Conservation (phyloP, 179 eudicot species). For the Spinacia oleracea region DNA sequence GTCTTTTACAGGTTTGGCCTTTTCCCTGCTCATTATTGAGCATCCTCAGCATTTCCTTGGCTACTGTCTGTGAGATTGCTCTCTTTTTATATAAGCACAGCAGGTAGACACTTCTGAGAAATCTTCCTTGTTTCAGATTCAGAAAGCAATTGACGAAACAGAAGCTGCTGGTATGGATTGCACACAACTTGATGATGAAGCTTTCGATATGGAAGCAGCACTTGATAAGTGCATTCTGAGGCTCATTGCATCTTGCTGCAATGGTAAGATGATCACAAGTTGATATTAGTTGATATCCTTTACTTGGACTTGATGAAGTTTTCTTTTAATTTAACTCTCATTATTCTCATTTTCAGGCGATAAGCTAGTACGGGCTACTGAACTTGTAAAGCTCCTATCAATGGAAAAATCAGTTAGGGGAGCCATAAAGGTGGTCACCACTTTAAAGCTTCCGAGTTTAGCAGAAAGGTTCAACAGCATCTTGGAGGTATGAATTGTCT, state of each 20-base stretch:
- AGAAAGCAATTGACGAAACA: constrained; percentile 65
- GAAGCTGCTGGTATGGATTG: constrained; percentile 64
- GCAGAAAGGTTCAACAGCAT: constrained; percentile 85
- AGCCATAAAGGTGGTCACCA: constrained; percentile 93
- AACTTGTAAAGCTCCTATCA: constrained; percentile 81
- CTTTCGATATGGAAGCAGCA: constrained; percentile 68
- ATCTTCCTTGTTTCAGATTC: constrained; percentile 51
- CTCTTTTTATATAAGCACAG: not conserved
- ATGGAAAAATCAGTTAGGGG: constrained; percentile 86
- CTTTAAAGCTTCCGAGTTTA: constrained; percentile 82
- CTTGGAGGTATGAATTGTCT: constrained; percentile 56
- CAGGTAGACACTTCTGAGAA: not conserved
- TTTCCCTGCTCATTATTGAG: not conserved
- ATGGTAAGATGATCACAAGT: constrained; percentile 45
- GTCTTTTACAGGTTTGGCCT: constrained; percentile 61
- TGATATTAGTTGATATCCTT: not conserved
- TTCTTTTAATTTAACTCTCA: not conserved
- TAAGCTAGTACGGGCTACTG: constrained; percentile 90
- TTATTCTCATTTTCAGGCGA: constrained; percentile 56
- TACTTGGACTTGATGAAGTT: not conserved
- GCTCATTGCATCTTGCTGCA: constrained; percentile 95
- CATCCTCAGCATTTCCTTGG: not conserved
- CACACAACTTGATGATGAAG: constrained; percentile 72
- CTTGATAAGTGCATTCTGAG: constrained; percentile 94
- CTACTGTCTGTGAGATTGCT: not conserved